Percentiles rank a stretch among this genome's conserved stretches.
These are phyloP conservation scores for Coniella lustricola DNA, from an alignment of 2,329 filamentous ascomycete species.

Conservation along the genomic window DNA sequence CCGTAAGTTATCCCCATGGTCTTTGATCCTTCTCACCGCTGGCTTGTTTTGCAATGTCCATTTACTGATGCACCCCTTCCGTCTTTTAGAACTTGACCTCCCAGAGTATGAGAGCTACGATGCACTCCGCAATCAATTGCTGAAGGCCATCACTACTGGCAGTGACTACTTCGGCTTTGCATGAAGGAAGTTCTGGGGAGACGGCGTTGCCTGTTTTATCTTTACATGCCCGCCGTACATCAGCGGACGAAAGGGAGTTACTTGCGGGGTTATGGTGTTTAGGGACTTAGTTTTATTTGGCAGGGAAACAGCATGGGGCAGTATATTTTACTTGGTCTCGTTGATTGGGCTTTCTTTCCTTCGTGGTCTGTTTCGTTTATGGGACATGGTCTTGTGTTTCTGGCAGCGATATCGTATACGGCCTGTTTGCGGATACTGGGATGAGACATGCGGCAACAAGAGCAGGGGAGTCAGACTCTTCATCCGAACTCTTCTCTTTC, in stretches of 20 bases:
- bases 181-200: slow-evolving; percentile 37
- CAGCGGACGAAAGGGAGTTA: slow-evolving; percentile 4
- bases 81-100: slow-evolving; percentile 75
- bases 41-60: background rate
- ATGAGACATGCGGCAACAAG: no score
- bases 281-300: background rate
- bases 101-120: slow-evolving; percentile 98
- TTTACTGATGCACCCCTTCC: slow-evolving; percentile 2
- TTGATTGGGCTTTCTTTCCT: slow-evolving; percentile 3
- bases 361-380: background rate
- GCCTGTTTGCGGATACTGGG: no score
- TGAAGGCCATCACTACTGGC: slow-evolving; percentile 95
- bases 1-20: slow-evolving; percentile 56
- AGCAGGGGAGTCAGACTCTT: no score
- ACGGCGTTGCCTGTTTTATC: background rate
- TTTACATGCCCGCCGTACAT: slow-evolving; percentile 1
- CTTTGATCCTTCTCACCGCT: background rate
- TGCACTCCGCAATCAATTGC: slow-evolving; percentile 73
- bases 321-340: slow-evolving; percentile 9
- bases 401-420: no score
- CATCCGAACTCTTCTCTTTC: no score
- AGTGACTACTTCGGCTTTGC: slow-evolving; percentile 98
- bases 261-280: slow-evolving; percentile 13
- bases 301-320: slow-evolving; percentile 11
- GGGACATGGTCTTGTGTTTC: no score